Percentiles rank a stretch among this genome's conserved stretches.
Evolutionary conservation across 345 rosid genomes (phyloP).

Genomic region (Raphanus sativus): DNA sequence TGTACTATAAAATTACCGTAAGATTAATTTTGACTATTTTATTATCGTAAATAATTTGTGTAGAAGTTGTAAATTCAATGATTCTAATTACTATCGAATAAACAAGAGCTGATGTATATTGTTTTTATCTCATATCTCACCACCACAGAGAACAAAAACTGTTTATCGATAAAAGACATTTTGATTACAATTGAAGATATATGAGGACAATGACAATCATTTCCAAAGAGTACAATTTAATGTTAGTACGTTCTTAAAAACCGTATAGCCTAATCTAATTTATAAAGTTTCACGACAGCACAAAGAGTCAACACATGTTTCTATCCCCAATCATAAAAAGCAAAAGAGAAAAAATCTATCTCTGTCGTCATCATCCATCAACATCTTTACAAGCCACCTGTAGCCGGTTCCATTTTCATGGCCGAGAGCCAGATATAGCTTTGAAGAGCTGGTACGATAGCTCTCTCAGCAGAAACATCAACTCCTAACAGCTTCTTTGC

Average conservation of each 20-base stretch:
- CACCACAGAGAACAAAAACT: neutral
- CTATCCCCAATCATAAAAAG: neutral
- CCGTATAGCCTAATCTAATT: neutral
- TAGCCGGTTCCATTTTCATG: neutral
- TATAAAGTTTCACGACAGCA: neutral
- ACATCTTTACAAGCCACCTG: neutral
- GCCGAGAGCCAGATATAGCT: neutral
- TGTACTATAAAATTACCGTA: no score
- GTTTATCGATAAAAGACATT: neutral
- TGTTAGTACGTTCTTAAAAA: neutral
- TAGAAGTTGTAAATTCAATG: no score
- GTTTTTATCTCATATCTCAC: neutral
- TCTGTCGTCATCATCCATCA: neutral
- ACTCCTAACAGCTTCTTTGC: no score
- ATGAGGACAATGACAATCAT: neutral
- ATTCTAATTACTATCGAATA: neutral
- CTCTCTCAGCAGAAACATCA: no score
- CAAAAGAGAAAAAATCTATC: neutral
- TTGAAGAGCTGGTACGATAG: no score
- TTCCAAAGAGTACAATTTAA: neutral
- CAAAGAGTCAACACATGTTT: neutral
- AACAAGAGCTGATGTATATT: neutral
- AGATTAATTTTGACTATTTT: neutral
- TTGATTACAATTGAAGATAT: neutral
- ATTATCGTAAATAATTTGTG: neutral